These are phyloP conservation scores for Lentinula sp. DNA, from an alignment of 768 basidiomycete genomes.

Conservation along the genomic window DNA sequence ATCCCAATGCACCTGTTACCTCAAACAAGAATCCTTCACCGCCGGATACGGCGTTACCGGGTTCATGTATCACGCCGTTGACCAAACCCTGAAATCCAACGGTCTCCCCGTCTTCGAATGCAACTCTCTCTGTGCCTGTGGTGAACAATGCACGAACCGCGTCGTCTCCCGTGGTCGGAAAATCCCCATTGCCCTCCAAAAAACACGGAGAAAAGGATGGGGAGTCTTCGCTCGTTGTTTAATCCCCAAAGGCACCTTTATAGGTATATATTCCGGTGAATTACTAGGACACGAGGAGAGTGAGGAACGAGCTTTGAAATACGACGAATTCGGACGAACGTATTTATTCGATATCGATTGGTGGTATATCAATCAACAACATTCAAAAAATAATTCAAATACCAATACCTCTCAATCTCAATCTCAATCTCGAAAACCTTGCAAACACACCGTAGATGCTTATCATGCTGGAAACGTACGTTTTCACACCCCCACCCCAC, in stretches of 20 bases:
- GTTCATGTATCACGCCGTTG: conserved; percentile 65
- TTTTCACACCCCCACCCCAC: no score
- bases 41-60: conserved; percentile 28
- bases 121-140: conserved; percentile 75
- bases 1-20: conserved; percentile 66
- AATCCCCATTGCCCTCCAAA: conserved; percentile 53
- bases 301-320: conserved; percentile 60
- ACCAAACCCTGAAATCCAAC: conserved; percentile 34
- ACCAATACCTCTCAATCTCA: conserved; percentile 9
- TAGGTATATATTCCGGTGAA: conserved; percentile 87
- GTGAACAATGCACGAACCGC: conserved; percentile 77
- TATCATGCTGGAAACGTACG: conserved; percentile 85
- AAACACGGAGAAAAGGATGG: conserved; percentile 81
- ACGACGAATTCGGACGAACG: conserved; percentile 67
- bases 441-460: conserved; percentile 72
- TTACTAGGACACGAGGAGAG: conserved; percentile 63
- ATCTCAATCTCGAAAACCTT: no score
- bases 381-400: no score
- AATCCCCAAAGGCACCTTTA: conserved; percentile 63
- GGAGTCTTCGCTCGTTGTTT: conserved; percentile 71
- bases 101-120: conserved; percentile 80
- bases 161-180: conserved; percentile 44
- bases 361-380: conserved; percentile 42
- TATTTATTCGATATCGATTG: conserved; percentile 85
- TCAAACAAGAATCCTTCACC: conserved; percentile 42